Evolutionary conservation across 2,329 filamentous ascomycete species (phyloP).

Genomic region (Colletotrichum liriopes): DNA sequence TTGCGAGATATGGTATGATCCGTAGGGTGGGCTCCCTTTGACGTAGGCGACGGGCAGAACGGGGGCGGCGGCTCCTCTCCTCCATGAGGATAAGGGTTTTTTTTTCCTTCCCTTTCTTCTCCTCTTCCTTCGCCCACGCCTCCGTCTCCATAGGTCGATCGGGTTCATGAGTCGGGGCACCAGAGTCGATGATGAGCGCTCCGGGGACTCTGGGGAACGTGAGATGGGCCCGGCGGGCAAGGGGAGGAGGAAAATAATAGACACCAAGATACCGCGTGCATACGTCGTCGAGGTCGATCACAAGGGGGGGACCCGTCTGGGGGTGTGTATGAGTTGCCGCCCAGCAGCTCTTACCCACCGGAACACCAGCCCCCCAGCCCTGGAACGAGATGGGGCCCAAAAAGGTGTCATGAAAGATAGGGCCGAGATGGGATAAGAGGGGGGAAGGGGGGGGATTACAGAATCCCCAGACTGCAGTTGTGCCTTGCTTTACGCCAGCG

Average conservation of each 20-base stretch:
- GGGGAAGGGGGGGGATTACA: background rate
- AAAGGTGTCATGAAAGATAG: background rate
- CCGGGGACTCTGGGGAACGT: background rate
- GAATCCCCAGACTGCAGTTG: no score
- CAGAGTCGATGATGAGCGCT: background rate
- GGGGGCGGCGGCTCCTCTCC: background rate
- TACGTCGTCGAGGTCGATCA: slow-evolving; percentile 2
- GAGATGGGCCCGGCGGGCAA: background rate
- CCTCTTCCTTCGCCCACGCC: background rate
- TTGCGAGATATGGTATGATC: background rate
- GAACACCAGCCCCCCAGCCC: slow-evolving; percentile 1
- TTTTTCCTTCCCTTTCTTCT: no score
- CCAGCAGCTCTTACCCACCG: background rate
- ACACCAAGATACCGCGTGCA: background rate
- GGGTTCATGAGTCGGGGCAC: slow-evolving; percentile 8
- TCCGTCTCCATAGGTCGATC: background rate
- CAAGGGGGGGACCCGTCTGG: background rate
- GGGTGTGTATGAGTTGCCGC: background rate
- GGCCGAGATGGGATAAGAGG: background rate
- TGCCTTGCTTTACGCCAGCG: background rate
- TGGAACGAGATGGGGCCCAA: slow-evolving; percentile 8
- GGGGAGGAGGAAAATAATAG: no score
- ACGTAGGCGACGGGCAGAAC: background rate
- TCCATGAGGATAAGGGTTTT: background rate
- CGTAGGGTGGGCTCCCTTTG: background rate